Percentiles rank a stretch among this genome's conserved stretches.
phyloP scores from a whole-genome alignment of 805 yeast species.

The Cyberlindnera euphorbiae region DNA sequence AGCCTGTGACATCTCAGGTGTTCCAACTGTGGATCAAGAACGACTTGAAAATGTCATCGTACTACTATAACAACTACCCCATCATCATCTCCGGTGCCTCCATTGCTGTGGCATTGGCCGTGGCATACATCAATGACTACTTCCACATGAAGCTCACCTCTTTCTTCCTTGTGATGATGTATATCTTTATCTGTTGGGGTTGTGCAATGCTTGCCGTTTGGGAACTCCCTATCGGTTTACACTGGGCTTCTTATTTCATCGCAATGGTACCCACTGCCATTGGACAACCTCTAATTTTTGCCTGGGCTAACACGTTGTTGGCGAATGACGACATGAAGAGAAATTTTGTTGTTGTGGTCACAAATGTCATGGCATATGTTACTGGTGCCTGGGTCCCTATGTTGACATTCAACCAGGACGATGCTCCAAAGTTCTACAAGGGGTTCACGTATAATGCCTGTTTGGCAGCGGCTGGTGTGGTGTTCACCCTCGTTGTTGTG shows the following conservation, averaged over 20 bases:
- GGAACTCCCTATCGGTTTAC: conserved; percentile 44
- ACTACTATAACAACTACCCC: conserved; percentile 38
- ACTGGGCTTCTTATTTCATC: conserved; percentile 47
- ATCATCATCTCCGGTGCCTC: conserved; percentile 35
- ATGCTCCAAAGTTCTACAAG: conserved; percentile 32
- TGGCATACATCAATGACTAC: conserved; percentile 34
- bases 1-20: conserved; percentile 38
- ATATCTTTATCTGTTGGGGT: conserved; percentile 40
- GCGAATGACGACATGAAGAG: conserved; percentile 31
- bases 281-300: conserved; percentile 53
- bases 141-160: conserved; percentile 33
- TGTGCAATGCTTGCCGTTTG: conserved; percentile 28
- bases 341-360: conserved; percentile 34
- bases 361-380: conserved; percentile 39
- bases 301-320: conserved; percentile 50
- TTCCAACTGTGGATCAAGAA: conserved; percentile 42
- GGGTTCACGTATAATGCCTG: conserved; percentile 32
- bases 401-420: conserved; percentile 35
- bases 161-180: conserved; percentile 35
- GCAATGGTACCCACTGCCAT: conserved; percentile 43
- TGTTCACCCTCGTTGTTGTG: neutral
- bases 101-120: conserved; percentile 33
- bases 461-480: conserved; percentile 3
- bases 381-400: conserved; percentile 35
- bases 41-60: conserved; percentile 30